phyloP scores from a whole-genome alignment of 495 filamentous ascomycete species.

The Aspergillus conjunctus region DNA sequence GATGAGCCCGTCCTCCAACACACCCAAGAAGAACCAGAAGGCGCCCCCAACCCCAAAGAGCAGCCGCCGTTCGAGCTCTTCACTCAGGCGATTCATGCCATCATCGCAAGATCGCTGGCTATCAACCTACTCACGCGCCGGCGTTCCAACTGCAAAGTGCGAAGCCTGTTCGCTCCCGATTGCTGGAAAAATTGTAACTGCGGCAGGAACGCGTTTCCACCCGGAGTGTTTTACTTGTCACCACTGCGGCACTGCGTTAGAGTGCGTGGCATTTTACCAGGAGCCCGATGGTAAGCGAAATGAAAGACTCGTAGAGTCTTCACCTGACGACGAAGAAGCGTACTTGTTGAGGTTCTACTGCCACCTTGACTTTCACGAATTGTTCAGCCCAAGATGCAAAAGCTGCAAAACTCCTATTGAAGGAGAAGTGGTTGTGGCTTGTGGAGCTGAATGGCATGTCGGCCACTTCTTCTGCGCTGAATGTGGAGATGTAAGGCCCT shows the following conservation, averaged over 20 bases:
- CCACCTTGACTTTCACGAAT: constrained; percentile 96
- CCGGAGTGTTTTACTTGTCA: constrained; percentile 91
- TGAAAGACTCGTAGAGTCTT: constrained; percentile 64
- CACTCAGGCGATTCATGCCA: constrained; percentile 28
- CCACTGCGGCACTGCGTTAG: constrained; percentile 82
- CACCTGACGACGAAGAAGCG: constrained; percentile 59
- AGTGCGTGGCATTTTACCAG: constrained; percentile 93
- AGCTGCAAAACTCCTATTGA: constrained; percentile 99
- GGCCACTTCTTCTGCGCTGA: constrained; percentile 99
- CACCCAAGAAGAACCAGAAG: constrained; percentile 23
- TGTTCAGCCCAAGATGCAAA: constrained; percentile 90
- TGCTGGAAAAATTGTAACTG: constrained; percentile 84
- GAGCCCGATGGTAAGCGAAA: constrained; percentile 73
- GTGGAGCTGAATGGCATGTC: constrained; percentile 93
- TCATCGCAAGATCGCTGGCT: constrained; percentile 39
- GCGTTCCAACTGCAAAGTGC: constrained; percentile 71
- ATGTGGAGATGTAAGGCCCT: constrained; percentile 75
- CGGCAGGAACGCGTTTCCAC: constrained; percentile 82
- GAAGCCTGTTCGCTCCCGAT: constrained; percentile 82
- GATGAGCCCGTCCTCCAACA: constrained; percentile 23
- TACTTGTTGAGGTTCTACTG: constrained; percentile 83
- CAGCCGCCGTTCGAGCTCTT: constrained; percentile 20
- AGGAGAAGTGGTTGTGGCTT: constrained; percentile 89
- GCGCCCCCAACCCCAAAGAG: constrained; percentile 29
- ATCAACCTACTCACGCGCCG: constrained; percentile 56